These are phyloP conservation scores for Scortechinia acanthostroma DNA, from an alignment of 2,329 filamentous ascomycete species.

Conservation along the genomic window DNA sequence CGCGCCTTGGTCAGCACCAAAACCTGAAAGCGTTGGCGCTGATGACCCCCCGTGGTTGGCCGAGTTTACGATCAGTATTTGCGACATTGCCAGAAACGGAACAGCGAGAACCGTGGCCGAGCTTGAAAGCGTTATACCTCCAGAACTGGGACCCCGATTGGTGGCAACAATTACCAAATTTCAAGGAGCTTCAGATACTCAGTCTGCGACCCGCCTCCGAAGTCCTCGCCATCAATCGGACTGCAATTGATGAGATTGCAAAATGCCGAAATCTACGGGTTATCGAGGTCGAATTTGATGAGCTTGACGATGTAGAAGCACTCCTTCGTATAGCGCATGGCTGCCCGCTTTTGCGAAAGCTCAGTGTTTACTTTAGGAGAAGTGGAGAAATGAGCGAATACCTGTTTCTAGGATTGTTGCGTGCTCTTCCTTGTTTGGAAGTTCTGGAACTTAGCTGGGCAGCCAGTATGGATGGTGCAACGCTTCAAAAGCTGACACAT, in stretches of 20 bases:
- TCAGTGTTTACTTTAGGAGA: constrained; percentile 3
- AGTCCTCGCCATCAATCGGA: constrained; percentile 3
- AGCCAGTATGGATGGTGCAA: constrained; percentile 4
- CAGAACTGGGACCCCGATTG: constrained; percentile 3
- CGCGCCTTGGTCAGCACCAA: constrained; percentile 3
- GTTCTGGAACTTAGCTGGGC: constrained; percentile 3
- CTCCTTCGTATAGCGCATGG: constrained; percentile 4
- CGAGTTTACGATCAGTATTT: constrained; percentile 1
- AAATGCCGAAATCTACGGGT: constrained; percentile 6
- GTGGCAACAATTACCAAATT: constrained; percentile 3
- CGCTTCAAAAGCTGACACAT: constrained; percentile 1
- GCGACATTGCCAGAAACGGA: constrained; percentile 2
- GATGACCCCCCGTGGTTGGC: constrained; percentile 2
- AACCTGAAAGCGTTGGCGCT: constrained; percentile 4
- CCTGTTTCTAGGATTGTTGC: constrained; percentile 4
- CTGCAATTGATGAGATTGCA: constrained; percentile 4
- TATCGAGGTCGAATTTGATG: constrained; percentile 4
- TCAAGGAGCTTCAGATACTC: constrained; percentile 5
- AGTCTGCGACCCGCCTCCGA: constrained; percentile 3
- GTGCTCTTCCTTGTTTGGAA: constrained; percentile 3
- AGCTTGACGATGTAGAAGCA: constrained; percentile 4
- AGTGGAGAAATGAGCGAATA: constrained; percentile 1
- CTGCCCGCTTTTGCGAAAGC: constrained; percentile 5
- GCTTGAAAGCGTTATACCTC: constrained; percentile 4
- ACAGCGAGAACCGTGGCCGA: constrained; percentile 3